Base-by-base conservation (phyloP, 441 rosid species). In the Populus hybrid region DNA sequence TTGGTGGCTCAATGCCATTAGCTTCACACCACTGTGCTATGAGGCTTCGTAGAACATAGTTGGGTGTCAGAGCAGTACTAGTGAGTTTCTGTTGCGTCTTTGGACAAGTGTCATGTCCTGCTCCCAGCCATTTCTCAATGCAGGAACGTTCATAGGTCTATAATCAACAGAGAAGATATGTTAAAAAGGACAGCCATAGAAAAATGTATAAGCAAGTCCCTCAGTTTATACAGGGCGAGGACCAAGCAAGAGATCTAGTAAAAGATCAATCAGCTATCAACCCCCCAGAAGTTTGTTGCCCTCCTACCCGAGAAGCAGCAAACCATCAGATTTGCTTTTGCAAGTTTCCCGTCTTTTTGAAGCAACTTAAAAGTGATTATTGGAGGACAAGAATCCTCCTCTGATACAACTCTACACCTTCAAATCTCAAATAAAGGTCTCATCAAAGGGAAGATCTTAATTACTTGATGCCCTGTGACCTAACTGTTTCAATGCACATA, bases 21-120 rank as follows among this genome's bases (percentile, higher is more conserved):
- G 91, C 87, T 81, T 92, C 99, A n/a, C 99, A 93, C 99, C 99
- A 95, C 76, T 93, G 97, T 50, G 95, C 94, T 82, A 95, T 95
- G 71, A 95, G 94, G 83, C 97, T 95, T 40, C 97, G 97, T 59
- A 95, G 88, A 67, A 88, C 98, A 73, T 87, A 95, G 83, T 95
- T 95, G 12, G 98, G 94, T 8, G 99, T 95, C 71, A 91, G 87
- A 21, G 87, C 87, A 71, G 86, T 83, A 82, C 93, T 87, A 12
- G 83, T 83, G 75, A 95, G 88, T 6, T 85, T 80, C 84, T 91
- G 95, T 81, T 89, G 94, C 26, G 99, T 93, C 89, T 93, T 95
- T 28, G 99, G 99, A 79, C 99, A 95, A 57, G 98, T 93, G 35
- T 82, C 84, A 76, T 90, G 94, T 69, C 98, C 96, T 46, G 89